Evolutionary conservation across 1,284 basidiomycete genomes (phyloP).

Genomic region (Meripilus lineatus): DNA sequence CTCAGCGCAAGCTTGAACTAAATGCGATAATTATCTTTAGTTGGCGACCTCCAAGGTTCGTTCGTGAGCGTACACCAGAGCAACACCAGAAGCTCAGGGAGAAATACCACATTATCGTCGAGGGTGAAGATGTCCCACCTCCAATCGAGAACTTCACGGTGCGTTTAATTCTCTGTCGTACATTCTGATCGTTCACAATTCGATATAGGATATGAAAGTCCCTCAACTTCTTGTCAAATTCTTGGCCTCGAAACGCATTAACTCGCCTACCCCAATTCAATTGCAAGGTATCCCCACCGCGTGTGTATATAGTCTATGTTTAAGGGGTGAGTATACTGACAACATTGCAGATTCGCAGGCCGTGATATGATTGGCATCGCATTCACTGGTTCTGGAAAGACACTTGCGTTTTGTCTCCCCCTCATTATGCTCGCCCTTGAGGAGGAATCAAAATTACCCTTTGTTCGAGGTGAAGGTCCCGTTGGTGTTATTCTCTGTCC

Average conservation of each 20-base stretch:
- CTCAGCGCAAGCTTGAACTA: constrained; percentile 6
- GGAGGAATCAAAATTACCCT: constrained; percentile 88
- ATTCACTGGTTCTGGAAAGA: constrained; percentile 71
- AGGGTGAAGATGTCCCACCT: constrained; percentile 91
- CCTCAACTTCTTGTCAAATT: constrained; percentile 81
- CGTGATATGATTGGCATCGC: constrained; percentile 95
- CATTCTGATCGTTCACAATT: constrained; percentile 11
- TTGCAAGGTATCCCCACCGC: constrained; percentile 95
- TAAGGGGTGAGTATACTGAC: too few relatives aligned
- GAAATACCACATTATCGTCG: constrained; percentile 88
- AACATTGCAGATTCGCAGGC: constrained; percentile 86
- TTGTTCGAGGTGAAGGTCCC: constrained; percentile 91
- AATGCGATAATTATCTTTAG: constrained; percentile 33
- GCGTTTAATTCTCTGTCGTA: constrained; percentile 22
- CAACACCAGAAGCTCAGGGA: constrained; percentile 78
- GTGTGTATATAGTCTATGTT: too few relatives aligned
- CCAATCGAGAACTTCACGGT: constrained; percentile 90
- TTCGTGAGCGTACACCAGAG: constrained; percentile 66
- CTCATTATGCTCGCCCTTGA: constrained; percentile 95
- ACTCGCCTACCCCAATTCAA: constrained; percentile 91
- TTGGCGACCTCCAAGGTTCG: constrained; percentile 86
- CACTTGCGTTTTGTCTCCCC: constrained; percentile 85
- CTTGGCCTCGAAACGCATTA: constrained; percentile 83
- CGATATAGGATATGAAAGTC: constrained; percentile 91
- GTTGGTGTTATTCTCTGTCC: constrained; percentile 95